Evolutionary conservation across 305 asterid genomes (phyloP).

Genomic region (Solanum hybrid): DNA sequence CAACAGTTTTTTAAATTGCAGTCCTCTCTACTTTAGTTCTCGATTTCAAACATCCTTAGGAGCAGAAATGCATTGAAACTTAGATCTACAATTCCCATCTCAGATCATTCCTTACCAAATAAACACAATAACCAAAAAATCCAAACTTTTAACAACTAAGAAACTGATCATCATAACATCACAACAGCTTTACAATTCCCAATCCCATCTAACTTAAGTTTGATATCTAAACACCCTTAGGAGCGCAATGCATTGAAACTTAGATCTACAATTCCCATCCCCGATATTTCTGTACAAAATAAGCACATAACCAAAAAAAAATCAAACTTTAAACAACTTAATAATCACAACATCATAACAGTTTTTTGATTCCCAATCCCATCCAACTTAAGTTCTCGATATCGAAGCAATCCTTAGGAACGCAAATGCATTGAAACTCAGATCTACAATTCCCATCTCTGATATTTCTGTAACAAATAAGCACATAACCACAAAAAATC

Average conservation of each 20-base stretch:
- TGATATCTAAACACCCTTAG: background rate
- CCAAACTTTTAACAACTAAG: background rate
- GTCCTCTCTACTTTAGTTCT: background rate
- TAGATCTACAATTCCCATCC: background rate
- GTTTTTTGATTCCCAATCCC: background rate
- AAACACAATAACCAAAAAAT: background rate
- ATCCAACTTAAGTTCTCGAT: background rate
- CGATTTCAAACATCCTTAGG: background rate
- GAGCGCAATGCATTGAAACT: background rate
- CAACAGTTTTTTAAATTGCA: background rate
- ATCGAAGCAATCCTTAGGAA: background rate
- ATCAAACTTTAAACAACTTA: background rate
- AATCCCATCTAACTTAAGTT: background rate
- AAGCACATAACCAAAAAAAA: background rate
- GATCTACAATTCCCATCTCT: background rate
- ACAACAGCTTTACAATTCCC: background rate
- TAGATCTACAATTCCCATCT: background rate
- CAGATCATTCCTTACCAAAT: background rate
- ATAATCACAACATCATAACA: background rate
- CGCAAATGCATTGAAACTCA: background rate
- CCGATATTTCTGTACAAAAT: background rate
- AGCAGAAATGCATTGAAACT: background rate
- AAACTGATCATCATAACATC: background rate
- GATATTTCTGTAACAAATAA: background rate
- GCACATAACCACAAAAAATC: background rate